These are phyloP conservation scores for Globisporangium parvum DNA, from an alignment of 352 stramenopile species.

Conservation along the genomic window DNA sequence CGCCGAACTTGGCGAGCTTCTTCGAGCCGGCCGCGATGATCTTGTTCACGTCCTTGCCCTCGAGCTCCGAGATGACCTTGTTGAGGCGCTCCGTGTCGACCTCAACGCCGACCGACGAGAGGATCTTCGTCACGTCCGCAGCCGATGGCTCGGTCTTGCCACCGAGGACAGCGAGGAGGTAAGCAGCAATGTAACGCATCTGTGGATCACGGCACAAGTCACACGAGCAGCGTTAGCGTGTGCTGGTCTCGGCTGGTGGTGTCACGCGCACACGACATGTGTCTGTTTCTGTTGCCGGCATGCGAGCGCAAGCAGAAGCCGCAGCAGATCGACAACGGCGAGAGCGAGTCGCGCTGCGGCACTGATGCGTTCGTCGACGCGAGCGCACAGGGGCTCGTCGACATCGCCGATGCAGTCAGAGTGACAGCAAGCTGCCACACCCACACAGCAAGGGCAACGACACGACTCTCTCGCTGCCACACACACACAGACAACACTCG, in stretches of 20 bases:
- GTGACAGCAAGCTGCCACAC: no score
- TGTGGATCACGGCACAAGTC: slow-evolving; percentile 12
- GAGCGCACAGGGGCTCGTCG: no score
- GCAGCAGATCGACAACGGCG: background rate
- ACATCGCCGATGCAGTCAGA: no score
- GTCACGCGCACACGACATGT: background rate
- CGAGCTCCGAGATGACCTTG: slow-evolving; percentile 75
- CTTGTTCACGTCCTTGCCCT: slow-evolving; percentile 79
- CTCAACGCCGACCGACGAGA: slow-evolving; percentile 88
- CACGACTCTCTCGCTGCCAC: background rate
- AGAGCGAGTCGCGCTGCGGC: no score
- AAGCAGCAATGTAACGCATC: slow-evolving; percentile 97
- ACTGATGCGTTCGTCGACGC: no score
- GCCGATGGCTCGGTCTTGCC: slow-evolving; percentile 87
- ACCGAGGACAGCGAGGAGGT: slow-evolving; percentile 93
- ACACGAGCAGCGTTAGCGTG: background rate
- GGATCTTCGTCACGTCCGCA: slow-evolving; percentile 90
- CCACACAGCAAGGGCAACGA: background rate
- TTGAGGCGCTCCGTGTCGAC: slow-evolving; percentile 62
- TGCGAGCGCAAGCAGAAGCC: background rate
- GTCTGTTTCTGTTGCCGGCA: background rate
- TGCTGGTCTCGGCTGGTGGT: background rate
- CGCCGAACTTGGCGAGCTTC: slow-evolving; percentile 83
- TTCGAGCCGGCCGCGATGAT: slow-evolving; percentile 75
- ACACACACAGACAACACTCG: background rate